Evolutionary conservation across 305 asterid species (phyloP), one percentile per base, ranked within the genome.

Genomic region (Fraxinus sp.): DNA sequence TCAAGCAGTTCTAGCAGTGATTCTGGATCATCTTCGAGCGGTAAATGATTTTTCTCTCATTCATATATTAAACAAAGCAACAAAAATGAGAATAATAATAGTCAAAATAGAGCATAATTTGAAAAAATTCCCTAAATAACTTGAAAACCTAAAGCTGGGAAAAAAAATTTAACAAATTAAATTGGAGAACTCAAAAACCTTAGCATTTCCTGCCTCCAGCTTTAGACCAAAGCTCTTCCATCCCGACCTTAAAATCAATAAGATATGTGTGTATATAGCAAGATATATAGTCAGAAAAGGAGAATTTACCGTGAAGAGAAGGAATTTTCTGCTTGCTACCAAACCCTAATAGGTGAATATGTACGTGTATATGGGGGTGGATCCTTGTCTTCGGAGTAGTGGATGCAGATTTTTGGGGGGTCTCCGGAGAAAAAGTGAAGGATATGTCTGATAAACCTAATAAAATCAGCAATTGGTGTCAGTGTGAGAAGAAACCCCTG

Each of bases 1-100:
- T 87, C 96, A 7, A 89, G 94, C 85, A 89, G 93, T 85, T 93
- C 96, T 75, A 91, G 97, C 83, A 86, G 89, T 77, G 91, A 91
- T 84, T 91, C 97, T 5, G 98, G 91, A 74, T 91, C 95, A 32
- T 85, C 90, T 73, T 91, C 94, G 20, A 89, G 93, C 77, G 95
- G 95, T 92, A 87, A 86, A 28, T 86, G 70, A 57, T 79, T 22
- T 39, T 7, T 62, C 18, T 79, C 28, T 62, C 1, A 30, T 78
- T 41, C 11, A 4, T 28, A 26, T n/a, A n/a, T 52, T 4, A n/a
- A 52, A 5, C 64, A 16, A 52, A 16, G 64, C 64, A n/a, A 52
- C 64, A 52, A 52, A 52, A n/a, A 52, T 52, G 24, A n/a, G 64
- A 52, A 52, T 16, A 14, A 16, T 16, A 52, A 16, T 14, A 16